A percentile compares a stretch with the other conserved stretches of the same genome.
Evolutionary conservation across 495 filamentous ascomycete species (phyloP).

Genomic region (Trichocladium uniseriatum): DNA sequence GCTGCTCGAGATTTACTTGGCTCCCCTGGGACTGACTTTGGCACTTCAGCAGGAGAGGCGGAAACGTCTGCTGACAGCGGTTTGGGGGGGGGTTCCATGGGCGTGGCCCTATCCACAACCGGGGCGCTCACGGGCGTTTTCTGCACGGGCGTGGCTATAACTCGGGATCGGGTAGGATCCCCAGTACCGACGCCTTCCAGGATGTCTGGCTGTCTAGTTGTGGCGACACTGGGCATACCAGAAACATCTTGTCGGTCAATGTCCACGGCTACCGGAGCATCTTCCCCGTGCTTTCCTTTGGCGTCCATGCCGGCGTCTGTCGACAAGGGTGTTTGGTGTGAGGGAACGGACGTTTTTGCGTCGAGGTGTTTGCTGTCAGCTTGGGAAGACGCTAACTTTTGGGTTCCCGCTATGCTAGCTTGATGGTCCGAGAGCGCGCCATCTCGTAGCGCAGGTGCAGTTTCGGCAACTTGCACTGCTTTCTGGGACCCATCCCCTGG

Average conservation of each 20-base stretch:
- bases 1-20: not conserved
- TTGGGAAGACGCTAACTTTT: not conserved
- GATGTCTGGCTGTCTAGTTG: not conserved
- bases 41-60: not conserved
- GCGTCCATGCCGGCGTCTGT: not conserved
- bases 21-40: not conserved
- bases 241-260: conserved; percentile 2
- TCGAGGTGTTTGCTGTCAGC: not conserved
- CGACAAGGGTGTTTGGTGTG: not conserved
- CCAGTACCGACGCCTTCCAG: not conserved
- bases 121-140: not conserved
- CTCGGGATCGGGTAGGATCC: not conserved
- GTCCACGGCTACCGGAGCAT: conserved; percentile 7
- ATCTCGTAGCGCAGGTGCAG: not conserved
- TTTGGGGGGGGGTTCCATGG: not conserved
- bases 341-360: not conserved
- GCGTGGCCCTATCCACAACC: not conserved
- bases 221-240: not conserved
- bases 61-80: not conserved
- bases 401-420: not conserved
- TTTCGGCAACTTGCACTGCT: not conserved
- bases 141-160: not conserved
- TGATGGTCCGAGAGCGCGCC: not conserved
- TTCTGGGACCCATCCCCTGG: not conserved
- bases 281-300: not conserved